Conservation (phyloP, 441 rosid genomes). For the Gossypium gossypioides region DNA sequence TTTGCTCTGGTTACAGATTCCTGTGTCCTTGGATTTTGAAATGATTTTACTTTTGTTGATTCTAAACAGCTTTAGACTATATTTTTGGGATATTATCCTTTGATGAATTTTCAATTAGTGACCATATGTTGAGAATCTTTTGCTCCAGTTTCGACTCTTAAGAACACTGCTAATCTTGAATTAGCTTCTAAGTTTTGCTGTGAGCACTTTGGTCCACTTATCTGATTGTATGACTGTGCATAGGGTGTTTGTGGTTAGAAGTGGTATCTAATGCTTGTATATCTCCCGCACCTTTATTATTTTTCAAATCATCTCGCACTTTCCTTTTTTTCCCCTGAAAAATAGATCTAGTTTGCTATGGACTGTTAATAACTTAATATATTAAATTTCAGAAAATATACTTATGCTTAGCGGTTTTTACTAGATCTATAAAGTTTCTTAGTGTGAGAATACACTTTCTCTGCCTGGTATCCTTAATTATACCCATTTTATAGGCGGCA, state of each 20-base stretch:
- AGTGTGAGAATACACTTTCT: not conserved
- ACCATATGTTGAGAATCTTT: not conserved
- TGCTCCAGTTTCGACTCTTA: not conserved
- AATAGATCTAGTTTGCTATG: not conserved
- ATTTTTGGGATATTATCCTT: not conserved
- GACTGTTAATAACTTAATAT: not conserved
- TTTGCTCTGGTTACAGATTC: not conserved
- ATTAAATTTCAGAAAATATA: not conserved
- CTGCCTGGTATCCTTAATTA: slow-evolving; percentile 3
- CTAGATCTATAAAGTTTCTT: not conserved
- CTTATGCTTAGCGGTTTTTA: not conserved
- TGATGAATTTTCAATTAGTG: not conserved
- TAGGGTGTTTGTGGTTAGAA: not conserved
- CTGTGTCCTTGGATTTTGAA: not conserved
- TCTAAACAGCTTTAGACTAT: not conserved
- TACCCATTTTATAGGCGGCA: slow-evolving; percentile 53
- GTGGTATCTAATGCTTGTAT: not conserved
- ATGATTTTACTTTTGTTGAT: not conserved
- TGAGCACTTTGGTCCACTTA: not conserved
- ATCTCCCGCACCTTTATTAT: not conserved
- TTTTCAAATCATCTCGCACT: not conserved
- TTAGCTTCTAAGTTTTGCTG: not conserved
- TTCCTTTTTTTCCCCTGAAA: not conserved
- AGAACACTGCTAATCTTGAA: not conserved
- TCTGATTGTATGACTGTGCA: not conserved